Conservation (phyloP, 805 yeast genomes). For the Teunomyces pallodes region DNA sequence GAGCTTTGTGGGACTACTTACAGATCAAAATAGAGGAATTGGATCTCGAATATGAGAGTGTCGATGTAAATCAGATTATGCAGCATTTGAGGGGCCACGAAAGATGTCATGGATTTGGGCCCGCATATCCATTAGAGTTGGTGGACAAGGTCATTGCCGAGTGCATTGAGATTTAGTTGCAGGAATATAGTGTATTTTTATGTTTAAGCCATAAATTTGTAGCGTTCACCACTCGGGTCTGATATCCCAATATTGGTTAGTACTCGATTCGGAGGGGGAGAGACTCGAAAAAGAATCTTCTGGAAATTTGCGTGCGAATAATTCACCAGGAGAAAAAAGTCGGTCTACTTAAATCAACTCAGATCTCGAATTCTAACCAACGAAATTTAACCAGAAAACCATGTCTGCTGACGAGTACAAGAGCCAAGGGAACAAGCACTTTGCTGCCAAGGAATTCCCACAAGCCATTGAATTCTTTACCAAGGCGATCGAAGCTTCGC, state of each 20-base stretch:
- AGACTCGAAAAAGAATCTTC: neutral
- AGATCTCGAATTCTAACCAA: neutral
- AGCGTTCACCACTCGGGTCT: too few relatives aligned
- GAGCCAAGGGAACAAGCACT: slow-evolving; percentile 91
- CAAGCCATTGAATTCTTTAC: slow-evolving; percentile 80
- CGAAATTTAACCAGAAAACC: slow-evolving; percentile 2
- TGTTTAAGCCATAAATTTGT: slow-evolving; percentile 1
- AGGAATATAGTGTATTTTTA: neutral
- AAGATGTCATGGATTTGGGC: slow-evolving; percentile 77
- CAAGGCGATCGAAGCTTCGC: slow-evolving; percentile 81
- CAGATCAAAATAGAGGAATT: slow-evolving; percentile 44
- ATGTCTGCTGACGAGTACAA: slow-evolving; percentile 76
- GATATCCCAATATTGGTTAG: too few relatives aligned
- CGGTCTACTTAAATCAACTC: neutral
- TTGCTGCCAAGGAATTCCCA: slow-evolving; percentile 79
- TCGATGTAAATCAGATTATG: slow-evolving; percentile 63
- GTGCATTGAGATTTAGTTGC: slow-evolving; percentile 5
- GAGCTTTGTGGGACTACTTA: slow-evolving; percentile 84
- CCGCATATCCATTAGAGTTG: slow-evolving; percentile 51
- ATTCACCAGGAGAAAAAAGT: neutral
- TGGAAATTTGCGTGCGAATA: neutral
- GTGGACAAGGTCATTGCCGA: slow-evolving; percentile 40
- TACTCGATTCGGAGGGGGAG: neutral
- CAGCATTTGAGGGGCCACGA: slow-evolving; percentile 61
- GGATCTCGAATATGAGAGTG: slow-evolving; percentile 42